A percentile compares a stretch with the other conserved stretches of the same genome.
Conservation (phyloP, 805 yeast species). For the Candida alai region DNA sequence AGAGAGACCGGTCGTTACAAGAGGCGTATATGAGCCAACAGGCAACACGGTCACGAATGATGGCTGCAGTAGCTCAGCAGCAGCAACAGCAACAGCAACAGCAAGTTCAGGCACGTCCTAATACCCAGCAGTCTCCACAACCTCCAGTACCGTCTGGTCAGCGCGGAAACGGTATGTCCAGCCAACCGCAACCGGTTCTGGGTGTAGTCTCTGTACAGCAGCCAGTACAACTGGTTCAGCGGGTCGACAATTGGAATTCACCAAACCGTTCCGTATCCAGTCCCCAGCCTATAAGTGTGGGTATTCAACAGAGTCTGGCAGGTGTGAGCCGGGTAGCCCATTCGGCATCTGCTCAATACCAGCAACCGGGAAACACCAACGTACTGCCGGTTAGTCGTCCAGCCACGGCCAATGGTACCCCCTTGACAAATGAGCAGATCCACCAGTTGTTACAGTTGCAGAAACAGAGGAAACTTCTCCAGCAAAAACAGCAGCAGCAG, state of each 20-base stretch:
- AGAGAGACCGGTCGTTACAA: slow-evolving; percentile 80
- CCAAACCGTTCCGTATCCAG: not conserved
- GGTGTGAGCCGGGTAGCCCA: slow-evolving; percentile 1
- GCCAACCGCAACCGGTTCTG: slow-evolving; percentile 1
- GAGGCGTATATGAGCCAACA: slow-evolving; percentile 59
- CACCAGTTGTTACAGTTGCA: slow-evolving; percentile 54
- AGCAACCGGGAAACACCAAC: slow-evolving; percentile 8
- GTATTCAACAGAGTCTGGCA: not conserved
- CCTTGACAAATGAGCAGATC: slow-evolving; percentile 57
- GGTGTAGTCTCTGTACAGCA: not conserved
- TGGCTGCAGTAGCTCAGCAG: slow-evolving; percentile 40
- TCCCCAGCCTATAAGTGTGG: slow-evolving; percentile 2
- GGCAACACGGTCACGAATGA: slow-evolving; percentile 39
- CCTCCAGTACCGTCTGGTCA: slow-evolving; percentile 4
- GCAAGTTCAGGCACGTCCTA: slow-evolving; percentile 14
- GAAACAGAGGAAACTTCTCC: slow-evolving; percentile 47
- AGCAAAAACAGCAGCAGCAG: slow-evolving; percentile 35
- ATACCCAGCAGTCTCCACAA: slow-evolving; percentile 14
- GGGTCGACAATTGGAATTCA: slow-evolving; percentile 2
- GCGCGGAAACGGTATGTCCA: slow-evolving; percentile 2
- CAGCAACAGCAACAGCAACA: slow-evolving; percentile 15
- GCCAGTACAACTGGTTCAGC: not conserved
- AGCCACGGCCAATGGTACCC: slow-evolving; percentile 52
- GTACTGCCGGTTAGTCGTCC: slow-evolving; percentile 31
- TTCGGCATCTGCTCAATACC: slow-evolving; percentile 7